These are phyloP conservation scores for Hordeum marinum DNA, from an alignment of 176 grass and related monocot species.

Conservation along the genomic window DNA sequence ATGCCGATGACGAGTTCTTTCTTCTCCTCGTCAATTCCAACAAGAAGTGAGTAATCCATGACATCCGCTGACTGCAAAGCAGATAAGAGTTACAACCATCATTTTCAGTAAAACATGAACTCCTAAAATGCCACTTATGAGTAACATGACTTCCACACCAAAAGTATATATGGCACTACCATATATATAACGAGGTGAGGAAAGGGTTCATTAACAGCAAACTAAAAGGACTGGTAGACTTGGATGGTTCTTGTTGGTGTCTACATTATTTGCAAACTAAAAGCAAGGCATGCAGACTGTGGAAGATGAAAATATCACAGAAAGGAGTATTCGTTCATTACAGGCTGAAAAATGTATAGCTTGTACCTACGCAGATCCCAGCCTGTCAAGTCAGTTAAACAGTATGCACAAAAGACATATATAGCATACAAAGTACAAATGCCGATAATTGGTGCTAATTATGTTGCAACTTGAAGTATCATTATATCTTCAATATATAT, in stretches of 20 bases:
- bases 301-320: neutral
- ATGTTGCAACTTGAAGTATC: neutral
- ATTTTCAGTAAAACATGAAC: neutral
- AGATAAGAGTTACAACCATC: neutral
- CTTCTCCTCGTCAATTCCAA: slow-evolving; percentile 76
- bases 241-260: neutral
- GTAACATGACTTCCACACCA: neutral
- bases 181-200: neutral
- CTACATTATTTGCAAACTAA: neutral
- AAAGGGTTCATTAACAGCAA: neutral
- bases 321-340: neutral
- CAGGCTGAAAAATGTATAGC: neutral
- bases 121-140: neutral
- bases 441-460: neutral
- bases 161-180: neutral
- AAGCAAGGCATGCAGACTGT: neutral
- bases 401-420: neutral
- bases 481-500: neutral
- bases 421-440: neutral
- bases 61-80: slow-evolving; percentile 67
- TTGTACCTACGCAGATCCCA: neutral
- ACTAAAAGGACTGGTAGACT: neutral
- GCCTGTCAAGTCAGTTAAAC: slow-evolving; percentile 1
- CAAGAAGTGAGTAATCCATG: slow-evolving; percentile 95
- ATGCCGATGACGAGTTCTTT: slow-evolving; percentile 91